phyloP scores from a whole-genome alignment of 2,329 filamentous ascomycete species.

The Cladosporium sp. region DNA sequence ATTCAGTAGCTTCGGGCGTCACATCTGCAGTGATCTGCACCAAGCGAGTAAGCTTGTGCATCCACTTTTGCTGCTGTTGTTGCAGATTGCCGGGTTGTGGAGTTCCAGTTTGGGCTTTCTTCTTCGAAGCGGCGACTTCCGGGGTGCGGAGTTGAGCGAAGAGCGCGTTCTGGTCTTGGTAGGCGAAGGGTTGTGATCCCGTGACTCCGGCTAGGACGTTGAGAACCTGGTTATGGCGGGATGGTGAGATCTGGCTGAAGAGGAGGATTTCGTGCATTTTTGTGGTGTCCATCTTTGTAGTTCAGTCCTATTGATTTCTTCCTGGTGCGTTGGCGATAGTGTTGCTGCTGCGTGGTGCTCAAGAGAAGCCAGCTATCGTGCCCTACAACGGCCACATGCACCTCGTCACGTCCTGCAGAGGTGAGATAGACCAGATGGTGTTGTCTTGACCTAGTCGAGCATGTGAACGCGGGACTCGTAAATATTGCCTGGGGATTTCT shows the following conservation, averaged over 20 bases:
- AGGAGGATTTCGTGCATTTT: slow-evolving; percentile 61
- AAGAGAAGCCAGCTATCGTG: too few species aligned
- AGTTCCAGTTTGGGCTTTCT: slow-evolving; percentile 13
- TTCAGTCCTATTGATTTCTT: not conserved
- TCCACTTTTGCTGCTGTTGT: slow-evolving; percentile 17
- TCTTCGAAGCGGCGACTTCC: slow-evolving; percentile 19
- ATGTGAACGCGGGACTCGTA: not conserved
- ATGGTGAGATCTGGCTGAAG: slow-evolving; percentile 54
- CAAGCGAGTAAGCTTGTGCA: slow-evolving; percentile 22
- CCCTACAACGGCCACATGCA: too few species aligned
- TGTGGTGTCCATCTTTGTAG: too few species aligned
- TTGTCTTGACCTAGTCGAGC: not conserved
- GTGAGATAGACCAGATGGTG: too few species aligned
- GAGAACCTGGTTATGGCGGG: slow-evolving; percentile 58
- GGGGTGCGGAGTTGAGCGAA: slow-evolving; percentile 13
- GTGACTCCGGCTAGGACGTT: slow-evolving; percentile 59
- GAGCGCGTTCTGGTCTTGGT: slow-evolving; percentile 32
- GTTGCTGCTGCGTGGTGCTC: too few species aligned
- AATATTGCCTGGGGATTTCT: slow-evolving; percentile 1
- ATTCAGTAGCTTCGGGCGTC: slow-evolving; percentile 7
- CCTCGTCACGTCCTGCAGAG: too few species aligned
- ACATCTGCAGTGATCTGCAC: slow-evolving; percentile 9
- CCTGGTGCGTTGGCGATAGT: not conserved
- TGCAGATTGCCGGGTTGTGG: slow-evolving; percentile 8
- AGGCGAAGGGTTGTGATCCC: slow-evolving; percentile 55